These are phyloP conservation scores for Chrysoporthe deuterocubensis DNA, from an alignment of 2,329 filamentous ascomycete species.

Conservation along the genomic window DNA sequence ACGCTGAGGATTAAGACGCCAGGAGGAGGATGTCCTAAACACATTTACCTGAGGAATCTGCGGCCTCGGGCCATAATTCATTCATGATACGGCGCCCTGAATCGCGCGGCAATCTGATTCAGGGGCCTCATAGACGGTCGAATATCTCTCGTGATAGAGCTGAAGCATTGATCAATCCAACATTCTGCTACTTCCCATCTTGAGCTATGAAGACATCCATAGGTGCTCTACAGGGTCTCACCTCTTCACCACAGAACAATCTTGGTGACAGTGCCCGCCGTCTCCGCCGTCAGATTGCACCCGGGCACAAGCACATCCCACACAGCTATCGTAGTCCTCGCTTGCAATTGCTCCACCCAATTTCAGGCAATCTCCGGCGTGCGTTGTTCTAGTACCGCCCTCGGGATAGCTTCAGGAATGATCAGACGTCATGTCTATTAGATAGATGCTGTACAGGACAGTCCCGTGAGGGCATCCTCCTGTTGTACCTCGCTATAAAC, in stretches of 20 bases:
- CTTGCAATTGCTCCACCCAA: neutral
- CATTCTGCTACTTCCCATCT: neutral
- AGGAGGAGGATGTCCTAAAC: conserved; percentile 15
- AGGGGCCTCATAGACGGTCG: neutral
- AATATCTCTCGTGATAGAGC: neutral
- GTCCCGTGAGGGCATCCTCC: neutral
- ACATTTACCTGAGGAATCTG: neutral
- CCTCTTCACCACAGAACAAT: neutral
- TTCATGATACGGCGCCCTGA: neutral
- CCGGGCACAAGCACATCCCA: neutral
- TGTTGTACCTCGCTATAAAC: neutral
- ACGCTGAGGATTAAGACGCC: conserved; percentile 11
- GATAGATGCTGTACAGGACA: neutral
- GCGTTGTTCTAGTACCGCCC: neutral
- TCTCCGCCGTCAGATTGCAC: neutral
- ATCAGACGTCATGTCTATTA: neutral
- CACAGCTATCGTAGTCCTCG: neutral
- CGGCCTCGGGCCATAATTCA: neutral
- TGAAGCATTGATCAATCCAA: neutral
- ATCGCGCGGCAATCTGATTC: neutral
- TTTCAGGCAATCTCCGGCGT: neutral
- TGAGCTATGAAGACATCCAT: neutral
- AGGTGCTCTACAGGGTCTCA: neutral
- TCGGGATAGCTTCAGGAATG: neutral
- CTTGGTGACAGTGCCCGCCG: neutral